phyloP scores from a whole-genome alignment of 2,329 filamentous ascomycete genomes.

The Calonectria pseudoreteaudii region DNA sequence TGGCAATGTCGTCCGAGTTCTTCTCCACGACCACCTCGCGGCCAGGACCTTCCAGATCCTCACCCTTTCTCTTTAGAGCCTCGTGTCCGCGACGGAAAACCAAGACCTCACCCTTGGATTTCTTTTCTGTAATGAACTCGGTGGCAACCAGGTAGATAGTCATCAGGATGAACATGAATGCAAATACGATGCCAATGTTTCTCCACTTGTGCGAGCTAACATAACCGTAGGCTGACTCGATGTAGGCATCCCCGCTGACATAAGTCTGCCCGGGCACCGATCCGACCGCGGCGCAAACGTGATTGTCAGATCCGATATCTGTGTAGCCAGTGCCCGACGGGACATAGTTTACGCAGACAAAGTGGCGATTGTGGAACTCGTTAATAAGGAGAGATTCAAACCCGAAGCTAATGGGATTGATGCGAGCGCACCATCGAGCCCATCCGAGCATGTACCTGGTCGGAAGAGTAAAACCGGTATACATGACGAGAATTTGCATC shows the following conservation, averaged over 20 bases:
- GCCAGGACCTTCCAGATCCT: conserved; percentile 4
- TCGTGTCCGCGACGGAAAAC: conserved; percentile 57
- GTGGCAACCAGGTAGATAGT: conserved; percentile 60
- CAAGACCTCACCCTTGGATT: conserved; percentile 70
- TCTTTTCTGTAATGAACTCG: conserved; percentile 59
- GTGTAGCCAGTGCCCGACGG: conserved; percentile 11
- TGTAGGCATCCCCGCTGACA: background rate
- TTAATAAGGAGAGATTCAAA: conserved; percentile 75
- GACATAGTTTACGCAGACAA: conserved; percentile 30
- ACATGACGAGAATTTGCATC: conserved; percentile 40
- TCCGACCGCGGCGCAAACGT: conserved; percentile 6
- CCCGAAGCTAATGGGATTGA: conserved; percentile 73
- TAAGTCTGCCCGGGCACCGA: background rate
- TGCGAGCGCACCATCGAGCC: conserved; percentile 74
- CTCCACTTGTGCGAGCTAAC: conserved; percentile 1
- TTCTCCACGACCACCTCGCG: background rate
- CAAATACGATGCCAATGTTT: conserved; percentile 67
- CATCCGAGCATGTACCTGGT: conserved; percentile 66
- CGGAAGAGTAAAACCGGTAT: conserved; percentile 62
- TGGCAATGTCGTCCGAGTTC: conserved; percentile 62
- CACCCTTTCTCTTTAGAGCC: conserved; percentile 8
- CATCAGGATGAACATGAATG: conserved; percentile 48
- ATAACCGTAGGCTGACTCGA: background rate
- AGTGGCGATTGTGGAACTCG: conserved; percentile 61
- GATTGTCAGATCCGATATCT: background rate